These are phyloP conservation scores for Solanum bulbocastanum DNA, from an alignment of 257 asterid genomes.

Conservation along the genomic window DNA sequence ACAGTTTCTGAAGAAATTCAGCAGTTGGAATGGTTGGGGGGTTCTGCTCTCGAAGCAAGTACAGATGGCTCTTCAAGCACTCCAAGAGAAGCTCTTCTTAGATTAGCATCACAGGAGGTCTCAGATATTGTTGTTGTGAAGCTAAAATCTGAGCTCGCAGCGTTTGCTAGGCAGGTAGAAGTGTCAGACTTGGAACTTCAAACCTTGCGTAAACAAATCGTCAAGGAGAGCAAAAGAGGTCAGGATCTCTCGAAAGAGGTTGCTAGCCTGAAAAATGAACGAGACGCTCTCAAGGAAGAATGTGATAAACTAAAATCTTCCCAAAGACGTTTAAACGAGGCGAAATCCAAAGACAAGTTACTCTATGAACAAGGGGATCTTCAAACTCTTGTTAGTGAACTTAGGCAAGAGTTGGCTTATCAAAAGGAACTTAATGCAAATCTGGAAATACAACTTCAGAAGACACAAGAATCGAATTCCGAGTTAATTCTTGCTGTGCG, in stretches of 20 bases:
- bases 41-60: constrained; percentile 47
- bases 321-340: constrained; percentile 19
- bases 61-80: constrained; percentile 69
- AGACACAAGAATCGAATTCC: constrained; percentile 84
- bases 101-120: constrained; percentile 29
- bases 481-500: constrained; percentile 83
- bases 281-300: constrained; percentile 56
- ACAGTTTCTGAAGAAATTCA: constrained; percentile 16
- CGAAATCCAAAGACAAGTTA: constrained; percentile 25
- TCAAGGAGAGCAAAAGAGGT: constrained; percentile 78
- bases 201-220: constrained; percentile 89
- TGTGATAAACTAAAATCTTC: constrained; percentile 42
- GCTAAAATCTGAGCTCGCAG: constrained; percentile 54
- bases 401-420: constrained; percentile 70
- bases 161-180: constrained; percentile 67
- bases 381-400: constrained; percentile 50
- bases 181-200: constrained; percentile 89
- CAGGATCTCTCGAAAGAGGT: constrained; percentile 70
- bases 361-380: constrained; percentile 43
- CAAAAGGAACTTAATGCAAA: constrained; percentile 65
- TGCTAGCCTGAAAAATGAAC: constrained; percentile 60
- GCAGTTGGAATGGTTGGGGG: constrained; percentile 55
- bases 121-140: constrained; percentile 41
- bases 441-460: constrained; percentile 69
- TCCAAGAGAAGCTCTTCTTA: constrained; percentile 40